A percentile compares a stretch with the other conserved stretches of the same genome.
These are phyloP conservation scores for Vitis rotundifolia DNA, from an alignment of 164 flowering plant species.

Conservation along the genomic window DNA sequence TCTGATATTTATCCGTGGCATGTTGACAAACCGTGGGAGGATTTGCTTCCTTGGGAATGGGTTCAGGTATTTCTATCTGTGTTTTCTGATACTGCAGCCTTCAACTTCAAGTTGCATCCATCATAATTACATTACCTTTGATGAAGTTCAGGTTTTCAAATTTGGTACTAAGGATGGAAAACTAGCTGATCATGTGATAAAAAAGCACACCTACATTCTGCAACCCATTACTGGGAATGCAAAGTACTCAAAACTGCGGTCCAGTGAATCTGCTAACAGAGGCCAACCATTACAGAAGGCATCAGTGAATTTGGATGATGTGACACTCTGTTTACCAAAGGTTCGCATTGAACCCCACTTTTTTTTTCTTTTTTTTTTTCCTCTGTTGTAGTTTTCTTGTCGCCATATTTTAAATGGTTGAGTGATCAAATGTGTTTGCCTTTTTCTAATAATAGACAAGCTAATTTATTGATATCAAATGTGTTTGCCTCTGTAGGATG, in stretches of 20 bases:
- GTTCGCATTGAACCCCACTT: slow-evolving; percentile 25
- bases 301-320: slow-evolving; percentile 86
- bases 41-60: slow-evolving; percentile 92
- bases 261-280: slow-evolving; percentile 41
- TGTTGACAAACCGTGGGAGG: slow-evolving; percentile 78
- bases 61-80: slow-evolving; percentile 52
- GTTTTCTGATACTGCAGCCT: not conserved
- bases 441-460: too few relatives aligned
- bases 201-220: slow-evolving; percentile 69
- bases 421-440: too few relatives aligned
- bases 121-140: not conserved
- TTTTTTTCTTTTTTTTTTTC: slow-evolving; percentile 4
- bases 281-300: slow-evolving; percentile 77
- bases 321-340: slow-evolving; percentile 89
- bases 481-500: slow-evolving; percentile 55
- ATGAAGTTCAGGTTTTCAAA: slow-evolving; percentile 65
- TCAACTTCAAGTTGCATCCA: not conserved
- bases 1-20: slow-evolving; percentile 84
- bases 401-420: too few relatives aligned
- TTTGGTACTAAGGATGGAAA: slow-evolving; percentile 62
- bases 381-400: not conserved
- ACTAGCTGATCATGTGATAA: slow-evolving; percentile 31
- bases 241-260: slow-evolving; percentile 66
- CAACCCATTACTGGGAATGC: slow-evolving; percentile 94
- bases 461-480: not conserved